Conservation (phyloP, 2,329 filamentous ascomycete genomes). For the Kalaharituber pfeilii region DNA sequence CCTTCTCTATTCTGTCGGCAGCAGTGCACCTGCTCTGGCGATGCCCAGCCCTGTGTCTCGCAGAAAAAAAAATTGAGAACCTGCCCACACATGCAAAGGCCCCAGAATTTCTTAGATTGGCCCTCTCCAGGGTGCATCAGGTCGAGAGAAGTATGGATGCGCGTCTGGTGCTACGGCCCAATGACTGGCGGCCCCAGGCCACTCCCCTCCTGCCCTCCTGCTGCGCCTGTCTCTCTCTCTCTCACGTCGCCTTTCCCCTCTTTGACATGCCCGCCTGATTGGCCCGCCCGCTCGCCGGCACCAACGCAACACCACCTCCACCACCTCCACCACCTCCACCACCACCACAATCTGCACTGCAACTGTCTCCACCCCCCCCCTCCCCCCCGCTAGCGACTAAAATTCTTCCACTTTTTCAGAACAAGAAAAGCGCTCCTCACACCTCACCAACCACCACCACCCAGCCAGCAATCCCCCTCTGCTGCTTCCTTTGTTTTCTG, state of each 20-base stretch:
- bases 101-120: no score
- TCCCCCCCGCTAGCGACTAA: neutral
- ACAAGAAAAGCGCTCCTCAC: neutral
- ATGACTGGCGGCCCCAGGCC: neutral
- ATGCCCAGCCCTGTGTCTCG: no score
- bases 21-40: no score
- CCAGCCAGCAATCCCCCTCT: slow-evolving; percentile 1
- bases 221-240: neutral
- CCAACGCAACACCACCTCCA: neutral
- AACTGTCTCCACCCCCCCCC: neutral
- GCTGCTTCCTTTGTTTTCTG: slow-evolving; percentile 9
- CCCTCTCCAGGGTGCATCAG: no score
- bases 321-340: neutral
- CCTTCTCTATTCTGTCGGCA: no score
- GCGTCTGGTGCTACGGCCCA: neutral
- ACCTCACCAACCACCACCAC: slow-evolving; percentile 1
- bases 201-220: neutral
- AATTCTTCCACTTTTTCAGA: neutral
- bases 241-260: neutral
- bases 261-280: neutral
- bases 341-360: neutral
- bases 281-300: neutral
- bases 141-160: neutral
- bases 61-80: no score
- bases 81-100: no score